Evolutionary conservation across 2,329 filamentous ascomycete genomes (phyloP).

Genomic region (Chrysosporium keratinophilum): DNA sequence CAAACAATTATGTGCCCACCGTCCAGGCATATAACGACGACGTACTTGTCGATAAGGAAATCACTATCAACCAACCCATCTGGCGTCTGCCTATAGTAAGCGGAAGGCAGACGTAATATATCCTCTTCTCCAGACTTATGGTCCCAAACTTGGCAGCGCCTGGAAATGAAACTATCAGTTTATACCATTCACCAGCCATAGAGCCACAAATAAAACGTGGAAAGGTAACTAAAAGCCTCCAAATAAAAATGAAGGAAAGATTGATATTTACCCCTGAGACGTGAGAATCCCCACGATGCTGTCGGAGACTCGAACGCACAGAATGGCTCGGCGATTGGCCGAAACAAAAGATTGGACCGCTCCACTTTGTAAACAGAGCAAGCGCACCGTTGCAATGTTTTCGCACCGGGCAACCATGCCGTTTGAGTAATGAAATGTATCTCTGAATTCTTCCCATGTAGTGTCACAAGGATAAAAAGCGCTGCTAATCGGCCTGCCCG

Average conservation of each 20-base stretch:
- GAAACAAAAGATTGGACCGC: not conserved
- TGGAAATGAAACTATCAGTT: conserved; percentile 6
- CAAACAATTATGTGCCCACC: conserved; percentile 7
- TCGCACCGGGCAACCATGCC: not conserved
- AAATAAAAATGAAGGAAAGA: conserved; percentile 12
- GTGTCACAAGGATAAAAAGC: not conserved
- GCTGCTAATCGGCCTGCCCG: conserved; percentile 19
- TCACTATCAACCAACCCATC: not conserved
- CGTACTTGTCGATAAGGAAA: conserved; percentile 19
- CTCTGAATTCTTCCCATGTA: not conserved
- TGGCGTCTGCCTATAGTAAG: not conserved
- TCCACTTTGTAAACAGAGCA: not conserved
- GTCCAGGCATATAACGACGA: conserved; percentile 19
- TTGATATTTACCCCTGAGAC: conserved; percentile 18
- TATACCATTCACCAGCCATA: too few species aligned
- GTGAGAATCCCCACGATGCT: conserved; percentile 19
- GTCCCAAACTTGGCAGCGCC: conserved; percentile 27
- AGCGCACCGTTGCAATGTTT: not conserved
- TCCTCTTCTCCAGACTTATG: conserved; percentile 17
- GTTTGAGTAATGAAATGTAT: not conserved
- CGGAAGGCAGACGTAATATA: conserved; percentile 24
- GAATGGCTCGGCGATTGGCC: not conserved
- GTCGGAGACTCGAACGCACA: conserved; percentile 18
- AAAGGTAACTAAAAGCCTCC: not conserved
- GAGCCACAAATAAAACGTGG: not conserved